These are phyloP conservation scores for Microsporum audouinii DNA, from an alignment of 2,329 filamentous ascomycete species.

Conservation along the genomic window DNA sequence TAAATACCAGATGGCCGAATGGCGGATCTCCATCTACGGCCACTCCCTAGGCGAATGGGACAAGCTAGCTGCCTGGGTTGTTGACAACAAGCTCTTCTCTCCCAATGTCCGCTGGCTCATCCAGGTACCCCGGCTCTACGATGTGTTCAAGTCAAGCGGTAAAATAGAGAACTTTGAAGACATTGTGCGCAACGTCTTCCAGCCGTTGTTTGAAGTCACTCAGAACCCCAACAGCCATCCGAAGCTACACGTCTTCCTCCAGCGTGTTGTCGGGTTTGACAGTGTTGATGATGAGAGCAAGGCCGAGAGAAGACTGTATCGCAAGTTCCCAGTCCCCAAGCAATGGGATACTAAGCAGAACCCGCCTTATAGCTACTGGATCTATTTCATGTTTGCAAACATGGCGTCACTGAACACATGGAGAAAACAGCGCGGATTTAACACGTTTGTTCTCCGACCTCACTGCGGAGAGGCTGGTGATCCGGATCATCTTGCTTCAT, in stretches of 20 bases:
- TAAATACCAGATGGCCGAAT: slow-evolving; percentile 99
- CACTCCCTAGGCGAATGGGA: slow-evolving; percentile 92
- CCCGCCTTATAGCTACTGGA: slow-evolving; percentile 97
- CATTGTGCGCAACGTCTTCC: slow-evolving; percentile 81
- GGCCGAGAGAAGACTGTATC: slow-evolving; percentile 81
- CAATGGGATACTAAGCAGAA: slow-evolving; percentile 89
- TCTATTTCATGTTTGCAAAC: slow-evolving; percentile 94
- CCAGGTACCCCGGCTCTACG: slow-evolving; percentile 85
- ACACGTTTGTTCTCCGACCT: slow-evolving; percentile 82
- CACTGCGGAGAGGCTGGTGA: slow-evolving; percentile 97
- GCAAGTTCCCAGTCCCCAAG: slow-evolving; percentile 84
- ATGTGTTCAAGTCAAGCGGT: slow-evolving; percentile 83
- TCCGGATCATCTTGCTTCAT: slow-evolving; percentile 87
- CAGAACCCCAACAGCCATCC: slow-evolving; percentile 75
- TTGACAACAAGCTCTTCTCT: slow-evolving; percentile 96
- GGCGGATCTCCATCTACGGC: slow-evolving; percentile 96
- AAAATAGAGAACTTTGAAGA: slow-evolving; percentile 85
- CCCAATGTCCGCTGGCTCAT: slow-evolving; percentile 97
- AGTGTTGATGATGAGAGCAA: slow-evolving; percentile 98
- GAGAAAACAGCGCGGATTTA: slow-evolving; percentile 85
- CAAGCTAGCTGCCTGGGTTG: slow-evolving; percentile 90
- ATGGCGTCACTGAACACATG: slow-evolving; percentile 84
- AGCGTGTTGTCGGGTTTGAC: slow-evolving; percentile 92
- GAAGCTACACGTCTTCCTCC: slow-evolving; percentile 87
- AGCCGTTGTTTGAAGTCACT: slow-evolving; percentile 89